These are phyloP conservation scores for Ceratorhiza oryzae-sativae DNA, from an alignment of 1,284 basidiomycete species.

Conservation along the genomic window DNA sequence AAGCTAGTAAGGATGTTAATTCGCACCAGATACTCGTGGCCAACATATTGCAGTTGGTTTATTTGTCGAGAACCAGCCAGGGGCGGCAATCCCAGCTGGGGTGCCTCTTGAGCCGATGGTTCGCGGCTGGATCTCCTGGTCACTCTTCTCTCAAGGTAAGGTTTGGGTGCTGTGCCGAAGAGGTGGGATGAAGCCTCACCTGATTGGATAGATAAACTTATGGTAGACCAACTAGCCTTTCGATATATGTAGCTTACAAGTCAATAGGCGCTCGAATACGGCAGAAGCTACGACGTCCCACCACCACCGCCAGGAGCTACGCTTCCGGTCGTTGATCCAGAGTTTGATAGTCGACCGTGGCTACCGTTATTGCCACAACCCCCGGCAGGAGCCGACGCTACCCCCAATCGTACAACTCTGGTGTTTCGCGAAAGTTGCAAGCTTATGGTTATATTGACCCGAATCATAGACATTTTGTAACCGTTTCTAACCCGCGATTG, in stretches of 20 bases:
- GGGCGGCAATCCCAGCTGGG: neutral
- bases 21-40: neutral
- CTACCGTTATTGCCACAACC: neutral
- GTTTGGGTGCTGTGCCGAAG: neutral
- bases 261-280: slow-evolving; percentile 44
- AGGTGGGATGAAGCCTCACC: neutral
- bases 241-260: neutral
- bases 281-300: slow-evolving; percentile 62
- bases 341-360: slow-evolving; percentile 14
- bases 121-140: slow-evolving; percentile 22
- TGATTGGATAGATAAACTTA: slow-evolving; percentile 4
- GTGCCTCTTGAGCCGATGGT: neutral
- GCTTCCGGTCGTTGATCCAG: slow-evolving; percentile 9
- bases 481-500: neutral
- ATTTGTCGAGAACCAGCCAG: neutral
- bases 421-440: slow-evolving; percentile 31
- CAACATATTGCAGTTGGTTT: slow-evolving; percentile 22
- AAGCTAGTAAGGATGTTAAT: slow-evolving; percentile 3
- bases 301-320: slow-evolving; percentile 44
- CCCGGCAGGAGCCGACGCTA: neutral
- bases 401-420: neutral
- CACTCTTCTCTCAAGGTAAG: slow-evolving; percentile 29
- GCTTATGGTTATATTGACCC: slow-evolving; percentile 11
- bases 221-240: too few relatives aligned
- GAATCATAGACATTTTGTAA: slow-evolving; percentile 6